Conservation (phyloP, 2,329 filamentous ascomycete genomes). For the Tolypocladium nubicola region DNA sequence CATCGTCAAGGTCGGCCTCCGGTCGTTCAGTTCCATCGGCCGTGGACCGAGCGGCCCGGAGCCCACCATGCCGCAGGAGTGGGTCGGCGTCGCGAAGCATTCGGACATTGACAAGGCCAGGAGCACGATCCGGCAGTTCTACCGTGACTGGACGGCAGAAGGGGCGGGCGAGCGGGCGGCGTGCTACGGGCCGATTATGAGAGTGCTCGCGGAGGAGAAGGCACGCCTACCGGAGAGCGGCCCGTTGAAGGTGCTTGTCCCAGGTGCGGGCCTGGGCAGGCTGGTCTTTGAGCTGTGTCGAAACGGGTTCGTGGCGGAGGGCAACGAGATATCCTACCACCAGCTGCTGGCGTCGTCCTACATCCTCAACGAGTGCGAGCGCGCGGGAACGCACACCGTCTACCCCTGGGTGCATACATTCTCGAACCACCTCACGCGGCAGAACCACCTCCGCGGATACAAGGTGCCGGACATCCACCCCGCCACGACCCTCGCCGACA, state of each 20-base stretch:
- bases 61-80: conserved; percentile 45
- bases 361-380: conserved; percentile 57
- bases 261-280: conserved; percentile 80
- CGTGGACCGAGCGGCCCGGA: conserved; percentile 25
- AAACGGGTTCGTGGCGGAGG: conserved; percentile 65
- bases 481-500: conserved; percentile 36
- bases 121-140: conserved; percentile 87
- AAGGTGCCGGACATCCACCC: conserved; percentile 74
- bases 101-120: conserved; percentile 82
- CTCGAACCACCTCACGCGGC: conserved; percentile 68
- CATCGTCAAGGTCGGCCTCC: conserved; percentile 61
- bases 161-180: conserved; percentile 64
- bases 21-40: conserved; percentile 50
- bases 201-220: conserved; percentile 46
- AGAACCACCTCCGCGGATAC: conserved; percentile 65
- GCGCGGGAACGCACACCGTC: conserved; percentile 55
- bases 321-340: conserved; percentile 95
- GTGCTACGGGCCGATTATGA: conserved; percentile 65
- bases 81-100: conserved; percentile 60
- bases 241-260: conserved; percentile 63
- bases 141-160: conserved; percentile 83
- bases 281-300: conserved; percentile 79
- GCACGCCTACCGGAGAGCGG: conserved; percentile 16
- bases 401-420: conserved; percentile 83
- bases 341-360: conserved; percentile 80